Conservation (phyloP, 164 flowering plant species). For the Annona cherimola region DNA sequence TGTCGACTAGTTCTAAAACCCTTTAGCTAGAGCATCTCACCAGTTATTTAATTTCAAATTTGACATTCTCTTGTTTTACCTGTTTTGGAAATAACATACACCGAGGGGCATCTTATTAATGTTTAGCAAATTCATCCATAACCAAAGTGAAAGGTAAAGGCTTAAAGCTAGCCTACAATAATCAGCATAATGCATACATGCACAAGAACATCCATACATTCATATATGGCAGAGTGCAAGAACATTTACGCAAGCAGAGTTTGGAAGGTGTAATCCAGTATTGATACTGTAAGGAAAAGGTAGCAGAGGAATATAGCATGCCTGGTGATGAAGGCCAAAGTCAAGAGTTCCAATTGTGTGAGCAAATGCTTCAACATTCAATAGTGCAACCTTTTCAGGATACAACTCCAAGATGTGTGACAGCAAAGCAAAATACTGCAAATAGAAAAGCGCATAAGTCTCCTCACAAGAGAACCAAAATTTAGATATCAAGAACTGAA, state of each 20-base stretch:
- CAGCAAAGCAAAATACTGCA: conserved; percentile 77
- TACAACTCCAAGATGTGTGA: conserved; percentile 93
- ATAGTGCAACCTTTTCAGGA: conserved; percentile 79
- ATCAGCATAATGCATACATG: neutral
- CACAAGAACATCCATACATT: neutral
- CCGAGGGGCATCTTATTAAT: no score
- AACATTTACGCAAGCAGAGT: neutral
- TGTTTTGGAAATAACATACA: no score
- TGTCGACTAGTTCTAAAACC: no score
- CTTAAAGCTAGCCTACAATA: neutral
- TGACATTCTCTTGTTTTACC: no score
- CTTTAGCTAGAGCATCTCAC: no score
- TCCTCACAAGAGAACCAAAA: conserved; percentile 5
- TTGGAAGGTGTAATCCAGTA: neutral
- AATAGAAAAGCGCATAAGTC: conserved; percentile 9
- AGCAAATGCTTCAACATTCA: conserved; percentile 57
- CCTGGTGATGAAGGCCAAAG: conserved; percentile 90
- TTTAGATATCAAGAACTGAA: neutral
- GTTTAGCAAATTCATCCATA: no score
- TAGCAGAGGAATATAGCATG: conserved; percentile 16
- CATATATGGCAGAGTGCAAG: neutral
- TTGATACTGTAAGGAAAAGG: neutral
- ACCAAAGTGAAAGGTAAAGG: no score
- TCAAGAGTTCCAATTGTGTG: conserved; percentile 71
- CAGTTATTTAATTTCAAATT: no score